Conservation (phyloP, 345 rosid species). For the Fremontodendron californicum region DNA sequence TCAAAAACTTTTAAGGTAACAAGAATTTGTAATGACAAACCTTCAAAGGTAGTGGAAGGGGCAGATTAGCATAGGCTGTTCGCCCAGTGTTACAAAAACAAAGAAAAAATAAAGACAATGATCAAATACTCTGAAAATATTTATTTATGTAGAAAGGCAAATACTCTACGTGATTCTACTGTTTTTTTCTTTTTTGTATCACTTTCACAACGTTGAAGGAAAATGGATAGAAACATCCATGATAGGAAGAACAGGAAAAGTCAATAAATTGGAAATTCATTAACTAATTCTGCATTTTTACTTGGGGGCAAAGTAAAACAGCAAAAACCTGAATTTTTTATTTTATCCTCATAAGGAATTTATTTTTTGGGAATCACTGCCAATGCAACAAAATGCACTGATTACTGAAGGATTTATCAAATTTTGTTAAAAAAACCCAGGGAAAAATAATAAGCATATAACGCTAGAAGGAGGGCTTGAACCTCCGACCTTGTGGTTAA, state of each 20-base stretch:
- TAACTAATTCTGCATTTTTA: no score
- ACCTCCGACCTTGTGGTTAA: constrained; percentile 96
- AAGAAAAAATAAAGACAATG: not conserved
- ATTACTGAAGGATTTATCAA: no score
- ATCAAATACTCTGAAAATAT: not conserved
- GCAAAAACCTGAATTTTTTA: no score
- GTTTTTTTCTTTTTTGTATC: no score
- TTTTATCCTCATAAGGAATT: no score
- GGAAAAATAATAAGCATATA: no score
- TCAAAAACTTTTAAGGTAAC: not conserved
- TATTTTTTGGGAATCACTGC: no score
- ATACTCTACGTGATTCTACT: no score
- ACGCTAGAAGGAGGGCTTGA: constrained; percentile 74
- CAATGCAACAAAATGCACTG: no score
- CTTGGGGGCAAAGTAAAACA: no score
- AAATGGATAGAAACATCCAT: constrained; percentile 71
- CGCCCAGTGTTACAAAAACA: constrained; percentile 60
- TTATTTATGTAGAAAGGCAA: not conserved
- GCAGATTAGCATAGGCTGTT: constrained; percentile 85
- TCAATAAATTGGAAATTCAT: no score
- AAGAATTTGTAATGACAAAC: constrained; percentile 31
- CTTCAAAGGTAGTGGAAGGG: constrained; percentile 79
- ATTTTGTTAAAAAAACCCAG: no score
- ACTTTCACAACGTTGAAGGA: constrained; percentile 28
- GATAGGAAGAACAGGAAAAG: constrained; percentile 44